Conservation (phyloP, 2,329 filamentous ascomycete species). For the Xylariaceae sp. region DNA sequence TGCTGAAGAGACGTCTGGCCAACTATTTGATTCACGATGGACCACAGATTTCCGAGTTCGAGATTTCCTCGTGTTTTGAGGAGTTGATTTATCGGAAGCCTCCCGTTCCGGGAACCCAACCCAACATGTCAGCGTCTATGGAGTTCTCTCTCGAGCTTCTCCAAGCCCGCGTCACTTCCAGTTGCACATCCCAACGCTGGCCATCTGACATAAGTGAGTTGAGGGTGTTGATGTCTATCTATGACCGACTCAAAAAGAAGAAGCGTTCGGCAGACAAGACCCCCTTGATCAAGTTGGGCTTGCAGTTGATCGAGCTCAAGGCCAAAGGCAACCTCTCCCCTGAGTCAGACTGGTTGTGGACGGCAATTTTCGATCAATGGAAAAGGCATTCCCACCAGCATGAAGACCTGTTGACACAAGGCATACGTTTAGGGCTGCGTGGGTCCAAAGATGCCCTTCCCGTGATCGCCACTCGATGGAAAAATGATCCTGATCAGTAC, state of each 20-base stretch:
- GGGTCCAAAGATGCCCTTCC: background rate
- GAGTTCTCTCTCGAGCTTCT: conserved; percentile 14
- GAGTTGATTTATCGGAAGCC: conserved; percentile 10
- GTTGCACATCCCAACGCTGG: conserved; percentile 10
- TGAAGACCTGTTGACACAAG: conserved; percentile 7
- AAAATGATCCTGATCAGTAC: conserved; percentile 8
- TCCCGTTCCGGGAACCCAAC: conserved; percentile 5
- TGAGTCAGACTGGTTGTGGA: conserved; percentile 4
- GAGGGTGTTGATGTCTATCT: conserved; percentile 13
- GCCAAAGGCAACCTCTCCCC: background rate
- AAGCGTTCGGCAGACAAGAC: conserved; percentile 8
- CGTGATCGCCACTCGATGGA: conserved; percentile 9
- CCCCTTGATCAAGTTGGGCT: conserved; percentile 9
- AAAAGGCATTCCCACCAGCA: conserved; percentile 7
- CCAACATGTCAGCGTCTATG: conserved; percentile 15
- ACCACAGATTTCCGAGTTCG: conserved; percentile 5
- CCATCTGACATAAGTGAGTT: conserved; percentile 6
- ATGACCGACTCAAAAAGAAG: conserved; percentile 1
- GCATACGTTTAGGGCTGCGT: conserved; percentile 6
- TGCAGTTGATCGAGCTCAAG: conserved; percentile 10
- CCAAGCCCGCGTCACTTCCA: conserved; percentile 4
- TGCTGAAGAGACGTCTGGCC: conserved; percentile 12
- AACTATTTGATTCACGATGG: conserved; percentile 14
- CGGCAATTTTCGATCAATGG: conserved; percentile 3
- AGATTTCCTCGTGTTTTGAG: conserved; percentile 9